Conservation (phyloP, 257 asterid species). For the Nicotiana tomentosiformis region DNA sequence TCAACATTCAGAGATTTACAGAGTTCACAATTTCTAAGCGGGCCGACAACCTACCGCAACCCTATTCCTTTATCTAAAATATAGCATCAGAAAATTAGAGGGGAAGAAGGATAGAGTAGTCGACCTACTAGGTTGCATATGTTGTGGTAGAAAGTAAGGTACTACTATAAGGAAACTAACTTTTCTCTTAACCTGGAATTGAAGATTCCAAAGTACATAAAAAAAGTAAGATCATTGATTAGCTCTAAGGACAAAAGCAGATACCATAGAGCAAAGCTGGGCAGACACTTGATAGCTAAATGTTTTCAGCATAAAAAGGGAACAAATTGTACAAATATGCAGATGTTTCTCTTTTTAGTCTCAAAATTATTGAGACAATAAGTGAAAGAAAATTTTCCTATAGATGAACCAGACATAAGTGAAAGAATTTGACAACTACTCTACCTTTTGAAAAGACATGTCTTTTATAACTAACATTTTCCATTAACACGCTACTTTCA, state of each 20-base stretch:
- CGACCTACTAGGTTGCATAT: neutral
- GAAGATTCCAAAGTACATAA: neutral
- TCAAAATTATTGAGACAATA: too few relatives aligned
- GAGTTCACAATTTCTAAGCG: neutral
- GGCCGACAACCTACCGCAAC: neutral
- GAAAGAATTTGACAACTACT: too few relatives aligned
- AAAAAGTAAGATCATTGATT: neutral
- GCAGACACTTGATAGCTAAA: too few relatives aligned
- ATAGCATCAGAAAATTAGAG: neutral
- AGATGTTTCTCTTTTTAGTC: too few relatives aligned
- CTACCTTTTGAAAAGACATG: too few relatives aligned
- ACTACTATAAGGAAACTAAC: neutral
- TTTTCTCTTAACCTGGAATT: neutral
- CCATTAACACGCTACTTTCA: too few relatives aligned
- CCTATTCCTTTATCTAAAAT: neutral
- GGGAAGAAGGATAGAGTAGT: neutral
- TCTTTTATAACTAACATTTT: too few relatives aligned
- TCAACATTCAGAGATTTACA: neutral
- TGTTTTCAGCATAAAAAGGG: too few relatives aligned
- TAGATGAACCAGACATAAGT: too few relatives aligned
- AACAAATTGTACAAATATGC: too few relatives aligned
- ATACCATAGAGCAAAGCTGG: neutral
- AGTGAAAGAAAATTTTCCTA: too few relatives aligned
- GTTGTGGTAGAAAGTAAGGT: neutral
- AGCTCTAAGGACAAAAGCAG: neutral